Base-by-base conservation (phyloP, 2,329 filamentous ascomycete genomes). In the Trichoderma koningiopsis region DNA sequence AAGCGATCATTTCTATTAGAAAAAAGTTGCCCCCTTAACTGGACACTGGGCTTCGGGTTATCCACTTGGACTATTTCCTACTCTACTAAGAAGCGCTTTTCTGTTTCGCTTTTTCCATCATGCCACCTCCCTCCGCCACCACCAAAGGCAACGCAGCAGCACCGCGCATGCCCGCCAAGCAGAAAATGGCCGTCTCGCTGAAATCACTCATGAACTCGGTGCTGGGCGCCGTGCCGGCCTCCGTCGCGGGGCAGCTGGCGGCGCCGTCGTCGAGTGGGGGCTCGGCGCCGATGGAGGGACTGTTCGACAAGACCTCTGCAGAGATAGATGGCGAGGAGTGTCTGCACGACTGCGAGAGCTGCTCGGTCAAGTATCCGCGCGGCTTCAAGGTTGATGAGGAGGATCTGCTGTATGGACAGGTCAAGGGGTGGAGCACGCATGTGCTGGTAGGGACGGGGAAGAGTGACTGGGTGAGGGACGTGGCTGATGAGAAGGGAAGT, bases 401-500 rank as follows among this genome's bases (percentile, higher is more conserved):
- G 7, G 93, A 97, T 77, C 83, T 89, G 74, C 82, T 99, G 60
- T 98, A 96, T 77, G 96, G 95, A 0, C 85, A 92, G 70, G 87
- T 97, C 72, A 92, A 93, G 76, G 93, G 89, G 43, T 98, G 93
- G 92, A 90, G 88, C 76, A 96, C 94, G 24, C 96, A 99, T 81
- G 78, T 97, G 71, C 83, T 99, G 37, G 93, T 98, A 19, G 96
- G 93, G 29, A 99, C 96, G n/a, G 93, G 94, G 71, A 97, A 97
- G 87, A 87, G 90, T 31, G 96, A 99, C 81, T 99, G 96, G 96
- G 91, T 95, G 76, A 83, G 92, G 70, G 91, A 97, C 82, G 92
- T 97, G 57, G 89, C 88, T 68, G 92, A 98, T 77, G 96, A 98
- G 83, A 90, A 92, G 80, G 92, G 91, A 6, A 93, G 91, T 77